Percentiles rank a stretch among this genome's conserved stretches.
These are phyloP conservation scores for Kwoniella sp. DNA, from an alignment of 768 basidiomycete genomes.

Conservation along the genomic window DNA sequence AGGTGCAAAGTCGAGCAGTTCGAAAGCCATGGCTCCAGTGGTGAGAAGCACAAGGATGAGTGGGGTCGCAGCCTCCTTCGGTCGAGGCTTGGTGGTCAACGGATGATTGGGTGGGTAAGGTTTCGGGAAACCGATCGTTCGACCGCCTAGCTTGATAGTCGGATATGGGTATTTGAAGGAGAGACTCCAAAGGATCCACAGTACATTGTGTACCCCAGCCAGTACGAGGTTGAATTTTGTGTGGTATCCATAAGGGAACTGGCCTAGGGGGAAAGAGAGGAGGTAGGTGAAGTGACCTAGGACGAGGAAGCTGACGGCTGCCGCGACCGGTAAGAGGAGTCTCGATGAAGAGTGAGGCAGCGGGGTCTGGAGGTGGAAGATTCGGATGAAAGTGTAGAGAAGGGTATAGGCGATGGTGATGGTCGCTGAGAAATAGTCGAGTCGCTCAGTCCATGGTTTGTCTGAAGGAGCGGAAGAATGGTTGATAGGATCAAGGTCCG, in stretches of 20 bases:
- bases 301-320: conserved; percentile 61
- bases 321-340: conserved; percentile 23
- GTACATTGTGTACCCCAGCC: conserved; percentile 73
- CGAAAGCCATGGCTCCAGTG: conserved; percentile 73
- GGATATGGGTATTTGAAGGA: conserved; percentile 58
- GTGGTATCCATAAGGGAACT: conserved; percentile 81
- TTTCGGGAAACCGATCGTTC: conserved; percentile 56
- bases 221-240: conserved; percentile 77
- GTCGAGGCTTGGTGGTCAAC: conserved; percentile 17
- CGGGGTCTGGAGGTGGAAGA: conserved; percentile 70
- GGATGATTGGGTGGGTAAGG: conserved; percentile 58
- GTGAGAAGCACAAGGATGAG: conserved; percentile 65
- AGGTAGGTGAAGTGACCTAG: conserved; percentile 81
- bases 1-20: conserved; percentile 89
- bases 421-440: conserved; percentile 95
- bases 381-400: conserved; percentile 73
- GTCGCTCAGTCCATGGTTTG: conserved; percentile 74
- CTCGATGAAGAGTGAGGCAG: conserved; percentile 16
- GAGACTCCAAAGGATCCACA: conserved; percentile 75
- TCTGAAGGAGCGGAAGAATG: conserved; percentile 60
- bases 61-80: conserved; percentile 38
- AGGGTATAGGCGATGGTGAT: conserved; percentile 78
- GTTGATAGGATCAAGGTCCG: no score
- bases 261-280: conserved; percentile 72
- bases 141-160: conserved; percentile 56